A percentile compares a stretch with the other conserved stretches of the same genome.
Conservation (phyloP, 768 basidiomycete genomes). For the Pleurotus giganteus region DNA sequence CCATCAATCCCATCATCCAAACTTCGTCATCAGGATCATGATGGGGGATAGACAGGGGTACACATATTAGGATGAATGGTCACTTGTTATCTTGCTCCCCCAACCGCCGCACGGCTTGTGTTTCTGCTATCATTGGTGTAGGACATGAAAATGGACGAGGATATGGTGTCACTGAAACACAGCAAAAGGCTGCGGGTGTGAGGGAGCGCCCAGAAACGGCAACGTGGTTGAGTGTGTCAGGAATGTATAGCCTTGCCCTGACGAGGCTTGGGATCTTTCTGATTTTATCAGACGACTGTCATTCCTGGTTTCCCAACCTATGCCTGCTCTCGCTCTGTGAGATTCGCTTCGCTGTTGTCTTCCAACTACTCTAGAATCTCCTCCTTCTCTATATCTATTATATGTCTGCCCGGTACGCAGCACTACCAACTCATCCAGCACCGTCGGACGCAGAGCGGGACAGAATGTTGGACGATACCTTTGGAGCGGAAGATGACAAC, state of each 20-base stretch:
- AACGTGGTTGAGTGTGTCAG: neutral
- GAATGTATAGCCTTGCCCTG: constrained; percentile 2
- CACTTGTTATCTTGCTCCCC: too few species aligned
- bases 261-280: neutral
- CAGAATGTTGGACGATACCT: constrained; percentile 66
- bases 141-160: too few species aligned
- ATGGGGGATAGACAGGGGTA: too few species aligned
- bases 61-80: too few species aligned
- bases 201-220: neutral
- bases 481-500: constrained; percentile 52
- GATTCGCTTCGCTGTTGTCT: neutral
- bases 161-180: neutral
- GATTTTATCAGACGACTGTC: constrained; percentile 7
- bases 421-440: constrained; percentile 47
- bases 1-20: neutral
- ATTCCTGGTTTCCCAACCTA: neutral
- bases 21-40: neutral
- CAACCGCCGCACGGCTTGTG: too few species aligned
- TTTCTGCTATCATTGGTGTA: too few species aligned
- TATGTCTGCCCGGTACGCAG: constrained; percentile 54
- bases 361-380: neutral
- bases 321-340: neutral
- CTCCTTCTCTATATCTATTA: constrained; percentile 48
- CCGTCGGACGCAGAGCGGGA: constrained; percentile 52
- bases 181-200: neutral